A percentile compares a stretch with the other conserved stretches of the same genome.
These are phyloP conservation scores for Striga asiatica DNA, from an alignment of 257 asterid species.

Conservation along the genomic window DNA sequence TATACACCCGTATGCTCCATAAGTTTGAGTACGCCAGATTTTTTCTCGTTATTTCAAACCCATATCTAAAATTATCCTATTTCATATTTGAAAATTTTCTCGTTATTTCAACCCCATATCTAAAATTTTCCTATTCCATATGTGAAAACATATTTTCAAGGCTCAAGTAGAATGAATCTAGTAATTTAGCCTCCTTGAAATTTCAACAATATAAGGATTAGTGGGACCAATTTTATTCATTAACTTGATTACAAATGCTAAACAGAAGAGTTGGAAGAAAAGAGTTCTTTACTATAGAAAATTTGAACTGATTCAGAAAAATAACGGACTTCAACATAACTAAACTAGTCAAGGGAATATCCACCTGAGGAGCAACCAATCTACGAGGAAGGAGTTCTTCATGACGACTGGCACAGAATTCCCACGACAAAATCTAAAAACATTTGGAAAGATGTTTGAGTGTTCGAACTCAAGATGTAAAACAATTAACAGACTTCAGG, in stretches of 20 bases:
- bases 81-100: too few relatives aligned
- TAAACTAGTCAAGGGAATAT: slow-evolving; percentile 7
- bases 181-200: too few relatives aligned
- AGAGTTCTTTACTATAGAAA: neutral
- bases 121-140: neutral
- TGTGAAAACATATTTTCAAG: neutral
- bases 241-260: too few relatives aligned
- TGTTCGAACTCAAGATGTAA: slow-evolving; percentile 7
- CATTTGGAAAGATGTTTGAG: neutral
- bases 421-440: slow-evolving; percentile 81
- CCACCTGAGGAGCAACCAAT: slow-evolving; percentile 86
- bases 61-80: too few relatives aligned
- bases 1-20: neutral
- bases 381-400: slow-evolving; percentile 92
- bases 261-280: neutral
- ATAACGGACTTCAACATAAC: neutral
- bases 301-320: neutral
- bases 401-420: slow-evolving; percentile 85
- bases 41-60: neutral
- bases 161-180: neutral
- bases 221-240: too few relatives aligned
- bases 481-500: neutral
- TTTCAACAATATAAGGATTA: neutral
- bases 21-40: neutral
- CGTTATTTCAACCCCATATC: too few relatives aligned